Conservation (phyloP, 768 basidiomycete species). For the Dioszegia aurantiaca region DNA sequence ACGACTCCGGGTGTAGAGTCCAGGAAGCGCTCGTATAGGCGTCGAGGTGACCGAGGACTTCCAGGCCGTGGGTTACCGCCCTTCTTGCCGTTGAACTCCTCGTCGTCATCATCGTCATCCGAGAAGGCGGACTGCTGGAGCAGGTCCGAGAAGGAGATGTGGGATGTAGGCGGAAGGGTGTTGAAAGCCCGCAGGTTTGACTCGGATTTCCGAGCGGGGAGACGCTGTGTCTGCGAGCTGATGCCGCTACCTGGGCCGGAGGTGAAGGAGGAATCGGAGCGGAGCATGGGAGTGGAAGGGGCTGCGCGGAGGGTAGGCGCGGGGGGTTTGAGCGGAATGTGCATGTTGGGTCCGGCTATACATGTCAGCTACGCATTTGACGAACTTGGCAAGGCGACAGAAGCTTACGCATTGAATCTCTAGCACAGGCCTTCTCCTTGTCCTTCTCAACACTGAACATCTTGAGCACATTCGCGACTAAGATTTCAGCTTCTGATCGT, state of each 20-base stretch:
- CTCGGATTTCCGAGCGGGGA: conserved; percentile 35
- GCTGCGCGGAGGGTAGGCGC: conserved; percentile 31
- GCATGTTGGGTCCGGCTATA: conserved; percentile 28
- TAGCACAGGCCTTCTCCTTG: conserved; percentile 18
- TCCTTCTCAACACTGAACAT: conserved; percentile 37
- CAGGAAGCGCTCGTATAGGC: conserved; percentile 34
- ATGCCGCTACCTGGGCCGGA: conserved; percentile 1
- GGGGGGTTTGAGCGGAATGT: conserved; percentile 38
- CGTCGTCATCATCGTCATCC: conserved; percentile 17
- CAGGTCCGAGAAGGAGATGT: conserved; percentile 11
- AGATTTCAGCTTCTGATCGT: conserved; percentile 4
- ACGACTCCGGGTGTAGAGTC: conserved; percentile 39
- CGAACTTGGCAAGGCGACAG: neutral
- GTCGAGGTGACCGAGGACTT: conserved; percentile 20
- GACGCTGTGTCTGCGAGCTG: neutral
- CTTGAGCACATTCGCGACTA: conserved; percentile 43
- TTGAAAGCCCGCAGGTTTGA: conserved; percentile 40
- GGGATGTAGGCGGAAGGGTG: conserved; percentile 30
- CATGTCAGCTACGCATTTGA: neutral
- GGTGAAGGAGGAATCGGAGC: conserved; percentile 15
- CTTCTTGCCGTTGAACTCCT: neutral
- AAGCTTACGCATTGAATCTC: conserved; percentile 35
- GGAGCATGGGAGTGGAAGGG: conserved; percentile 42
- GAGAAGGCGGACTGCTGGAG: conserved; percentile 10
- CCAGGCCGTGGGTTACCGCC: neutral